Conservation (phyloP, 2,329 filamentous ascomycete species). For the Colletotrichum scovillei region DNA sequence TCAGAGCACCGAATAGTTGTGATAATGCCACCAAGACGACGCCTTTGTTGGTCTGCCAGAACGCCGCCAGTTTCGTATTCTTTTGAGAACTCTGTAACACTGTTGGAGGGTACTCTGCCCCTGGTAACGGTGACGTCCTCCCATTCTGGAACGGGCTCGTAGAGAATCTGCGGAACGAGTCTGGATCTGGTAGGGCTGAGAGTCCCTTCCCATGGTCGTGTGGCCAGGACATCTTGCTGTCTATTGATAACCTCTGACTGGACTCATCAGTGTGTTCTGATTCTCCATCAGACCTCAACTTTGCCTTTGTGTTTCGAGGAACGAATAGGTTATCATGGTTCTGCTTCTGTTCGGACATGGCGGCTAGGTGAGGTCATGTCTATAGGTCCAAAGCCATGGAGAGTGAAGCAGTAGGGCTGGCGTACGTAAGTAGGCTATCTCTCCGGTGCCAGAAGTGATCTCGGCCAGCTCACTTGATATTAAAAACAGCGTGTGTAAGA, state of each 20-base stretch:
- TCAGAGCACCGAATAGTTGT: slow-evolving; percentile 84
- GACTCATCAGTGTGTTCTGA: slow-evolving; percentile 40
- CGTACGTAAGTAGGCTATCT: neutral
- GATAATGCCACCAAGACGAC: slow-evolving; percentile 78
- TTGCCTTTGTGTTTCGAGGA: slow-evolving; percentile 38
- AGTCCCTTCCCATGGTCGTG: slow-evolving; percentile 32
- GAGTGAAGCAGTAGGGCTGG: neutral
- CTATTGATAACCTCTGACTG: slow-evolving; percentile 42
- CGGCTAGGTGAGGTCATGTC: slow-evolving; percentile 20
- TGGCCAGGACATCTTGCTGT: slow-evolving; percentile 39
- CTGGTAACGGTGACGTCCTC: slow-evolving; percentile 39
- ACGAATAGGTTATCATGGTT: slow-evolving; percentile 35
- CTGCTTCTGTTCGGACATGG: slow-evolving; percentile 38
- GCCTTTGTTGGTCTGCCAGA: slow-evolving; percentile 76
- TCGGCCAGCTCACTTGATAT: neutral
- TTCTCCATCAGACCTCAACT: slow-evolving; percentile 39
- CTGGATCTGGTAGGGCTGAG: slow-evolving; percentile 43
- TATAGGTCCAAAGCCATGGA: neutral
- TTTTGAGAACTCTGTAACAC: slow-evolving; percentile 13
- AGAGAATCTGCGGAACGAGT: slow-evolving; percentile 51
- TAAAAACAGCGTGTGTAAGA: neutral
- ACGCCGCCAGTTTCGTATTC: slow-evolving; percentile 44
- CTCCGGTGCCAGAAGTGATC: neutral
- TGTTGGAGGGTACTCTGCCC: slow-evolving; percentile 37
- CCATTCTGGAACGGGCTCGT: slow-evolving; percentile 50